Percentiles rank a stretch among this genome's conserved stretches.
These are phyloP conservation scores for Populus pruinosa DNA, from an alignment of 345 rosid genomes.

Conservation along the genomic window DNA sequence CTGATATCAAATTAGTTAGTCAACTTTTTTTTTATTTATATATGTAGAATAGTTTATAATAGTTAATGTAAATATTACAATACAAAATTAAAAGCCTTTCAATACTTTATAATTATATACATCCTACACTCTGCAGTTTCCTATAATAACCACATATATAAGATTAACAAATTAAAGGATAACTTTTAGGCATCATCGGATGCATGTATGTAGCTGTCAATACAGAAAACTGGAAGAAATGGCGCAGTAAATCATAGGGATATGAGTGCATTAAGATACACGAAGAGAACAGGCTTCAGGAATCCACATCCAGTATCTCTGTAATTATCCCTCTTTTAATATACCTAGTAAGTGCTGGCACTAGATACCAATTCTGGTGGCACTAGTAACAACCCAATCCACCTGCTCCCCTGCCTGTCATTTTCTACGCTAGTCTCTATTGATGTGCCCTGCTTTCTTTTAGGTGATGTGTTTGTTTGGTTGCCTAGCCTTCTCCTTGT, in stretches of 20 bases:
- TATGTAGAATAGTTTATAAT: rapidly evolving
- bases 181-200: neutral
- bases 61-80: too few species aligned
- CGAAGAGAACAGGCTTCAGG: too few species aligned
- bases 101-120: too few species aligned
- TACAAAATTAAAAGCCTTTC: too few species aligned
- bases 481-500: neutral
- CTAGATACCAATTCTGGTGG: too few species aligned
- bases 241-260: neutral
- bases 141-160: too few species aligned
- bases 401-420: neutral
- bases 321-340: too few species aligned
- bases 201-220: neutral
- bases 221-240: neutral
- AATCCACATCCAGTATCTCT: too few species aligned
- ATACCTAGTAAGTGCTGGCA: too few species aligned
- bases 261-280: neutral
- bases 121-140: too few species aligned
- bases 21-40: too few species aligned
- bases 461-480: neutral
- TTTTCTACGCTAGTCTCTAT: neutral
- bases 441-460: neutral
- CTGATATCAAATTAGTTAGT: too few species aligned
- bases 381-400: neutral
- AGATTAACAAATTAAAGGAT: neutral